Base-by-base conservation (phyloP, 2,329 filamentous ascomycete genomes). In the Ramularia endophylla region DNA sequence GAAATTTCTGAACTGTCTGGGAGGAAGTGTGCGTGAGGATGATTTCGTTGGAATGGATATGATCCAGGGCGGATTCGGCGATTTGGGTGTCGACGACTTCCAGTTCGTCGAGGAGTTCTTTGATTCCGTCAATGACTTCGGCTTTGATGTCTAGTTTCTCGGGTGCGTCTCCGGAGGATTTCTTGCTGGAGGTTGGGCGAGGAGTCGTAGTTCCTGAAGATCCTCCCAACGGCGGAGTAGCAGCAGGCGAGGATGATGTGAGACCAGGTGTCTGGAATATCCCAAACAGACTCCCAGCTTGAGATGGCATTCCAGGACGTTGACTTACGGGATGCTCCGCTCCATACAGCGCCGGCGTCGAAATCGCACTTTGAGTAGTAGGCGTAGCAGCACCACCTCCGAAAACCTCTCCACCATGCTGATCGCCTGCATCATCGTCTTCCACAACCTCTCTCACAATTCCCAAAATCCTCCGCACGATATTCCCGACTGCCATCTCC, bases 41-140 rank as follows among this genome's bases (percentile, higher is more conserved):
- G 54, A 89, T 84, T 64, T 98, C 90, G 59, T 90, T 88, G 1
- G 87, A 85, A 61, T 94, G 87, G 50, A 98, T 94, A 64, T 95
- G 86, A 35, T 94, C 86, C 49, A 94, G 83, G 2, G 89, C 86
- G 51, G 88, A 85, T 16, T 81, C 80, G 2, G 90, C 86, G 55
- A 98, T 94, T 65, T 95, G 88, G 58, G 94, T 87, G 60, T 95
- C 92, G 6, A 88, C 88, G 60, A 90, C 85, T 51, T 85, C 83
- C 42, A 98, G 81, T 67, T 98, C 92, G 59, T 98, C 92, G 64
- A 94, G 85, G 46, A 98, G 88, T 63, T 98, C 92, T 56, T 87
- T 82, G 56, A 98, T 95, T 30, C 89, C 92, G 55, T 92, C 86
- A 51, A 95, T 82, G 18, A 97, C 84, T 65, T 97, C 92, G 11